Conservation (phyloP, 768 basidiomycete genomes). For the Boletus patriciae region DNA sequence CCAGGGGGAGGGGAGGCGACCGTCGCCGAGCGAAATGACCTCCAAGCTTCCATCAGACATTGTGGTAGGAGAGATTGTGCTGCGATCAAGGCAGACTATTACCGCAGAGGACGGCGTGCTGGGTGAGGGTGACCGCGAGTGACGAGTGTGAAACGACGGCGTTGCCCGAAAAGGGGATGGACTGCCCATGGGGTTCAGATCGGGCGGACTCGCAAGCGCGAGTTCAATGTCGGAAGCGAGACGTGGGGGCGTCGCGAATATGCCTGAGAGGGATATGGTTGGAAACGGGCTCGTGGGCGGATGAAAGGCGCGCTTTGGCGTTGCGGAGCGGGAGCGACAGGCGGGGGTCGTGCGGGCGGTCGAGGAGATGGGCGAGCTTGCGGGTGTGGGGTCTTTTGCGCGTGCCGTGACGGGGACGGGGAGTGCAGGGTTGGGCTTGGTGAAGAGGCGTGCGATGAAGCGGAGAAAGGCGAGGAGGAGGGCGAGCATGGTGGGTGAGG, state of each 20-base stretch:
- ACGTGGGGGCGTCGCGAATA: conserved; percentile 14
- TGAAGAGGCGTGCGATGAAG: conserved; percentile 15
- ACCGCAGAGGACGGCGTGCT: conserved; percentile 15
- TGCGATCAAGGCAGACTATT: conserved; percentile 23
- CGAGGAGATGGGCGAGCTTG: conserved; percentile 5
- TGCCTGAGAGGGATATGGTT: conserved; percentile 20
- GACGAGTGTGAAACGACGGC: conserved; percentile 8
- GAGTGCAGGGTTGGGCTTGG: conserved; percentile 8
- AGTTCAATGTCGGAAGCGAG: background rate
- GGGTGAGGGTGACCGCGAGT: conserved; percentile 9
- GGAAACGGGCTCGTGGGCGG: conserved; percentile 18
- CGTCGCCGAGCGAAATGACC: conserved; percentile 22
- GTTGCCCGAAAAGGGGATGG: too few relatives aligned
- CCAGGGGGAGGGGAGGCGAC: conserved; percentile 32
- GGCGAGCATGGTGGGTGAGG: conserved; percentile 3
- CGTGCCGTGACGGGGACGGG: conserved; percentile 18
- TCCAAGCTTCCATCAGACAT: conserved; percentile 27
- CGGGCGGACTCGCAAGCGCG: background rate
- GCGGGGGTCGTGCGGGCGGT: background rate
- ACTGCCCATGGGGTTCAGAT: too few relatives aligned
- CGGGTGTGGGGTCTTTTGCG: background rate
- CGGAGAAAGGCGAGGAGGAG: conserved; percentile 17
- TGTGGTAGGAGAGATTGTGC: conserved; percentile 21
- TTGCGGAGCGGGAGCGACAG: conserved; percentile 4
- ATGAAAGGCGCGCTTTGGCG: conserved; percentile 11